These are phyloP conservation scores for Angomonas ambiguus DNA, from an alignment of 208 protist species.

Conservation along the genomic window DNA sequence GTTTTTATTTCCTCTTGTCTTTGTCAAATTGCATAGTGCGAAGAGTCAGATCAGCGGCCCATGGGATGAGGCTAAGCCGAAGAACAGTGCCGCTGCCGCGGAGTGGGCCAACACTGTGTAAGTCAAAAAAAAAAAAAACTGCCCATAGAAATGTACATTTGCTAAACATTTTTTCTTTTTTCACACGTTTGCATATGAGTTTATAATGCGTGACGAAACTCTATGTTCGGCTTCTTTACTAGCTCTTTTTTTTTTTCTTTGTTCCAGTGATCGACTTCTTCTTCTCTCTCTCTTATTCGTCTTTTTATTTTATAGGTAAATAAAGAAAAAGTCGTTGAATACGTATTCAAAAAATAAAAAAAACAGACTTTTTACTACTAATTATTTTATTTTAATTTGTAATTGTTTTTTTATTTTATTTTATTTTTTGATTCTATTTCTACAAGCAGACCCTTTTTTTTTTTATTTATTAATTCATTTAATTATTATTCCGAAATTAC, in stretches of 20 bases:
- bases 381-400: constrained; percentile 8
- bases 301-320: neutral
- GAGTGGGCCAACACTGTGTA: constrained; percentile 83
- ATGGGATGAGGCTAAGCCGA: constrained; percentile 90
- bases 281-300: neutral
- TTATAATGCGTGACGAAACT: too few relatives aligned
- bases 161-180: constrained; percentile 6
- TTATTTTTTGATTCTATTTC: constrained; percentile 13
- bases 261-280: neutral
- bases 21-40: constrained; percentile 68
- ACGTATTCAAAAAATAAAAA: too few relatives aligned
- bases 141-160: too few relatives aligned
- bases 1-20: constrained; percentile 76
- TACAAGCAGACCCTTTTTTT: neutral
- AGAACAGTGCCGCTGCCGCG: constrained; percentile 86
- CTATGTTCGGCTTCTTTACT: neutral
- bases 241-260: constrained; percentile 9
- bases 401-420: constrained; percentile 14
- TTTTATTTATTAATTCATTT: constrained; percentile 14
- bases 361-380: too few relatives aligned
- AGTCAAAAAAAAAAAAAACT: neutral
- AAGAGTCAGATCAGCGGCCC: constrained; percentile 90
- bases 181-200: too few relatives aligned
- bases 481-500: constrained; percentile 7
- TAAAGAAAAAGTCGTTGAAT: neutral